A percentile compares a stretch with the other conserved stretches of the same genome.
Evolutionary conservation across 805 yeast species (phyloP).

Genomic region (Hanseniaspora mollemarum): DNA sequence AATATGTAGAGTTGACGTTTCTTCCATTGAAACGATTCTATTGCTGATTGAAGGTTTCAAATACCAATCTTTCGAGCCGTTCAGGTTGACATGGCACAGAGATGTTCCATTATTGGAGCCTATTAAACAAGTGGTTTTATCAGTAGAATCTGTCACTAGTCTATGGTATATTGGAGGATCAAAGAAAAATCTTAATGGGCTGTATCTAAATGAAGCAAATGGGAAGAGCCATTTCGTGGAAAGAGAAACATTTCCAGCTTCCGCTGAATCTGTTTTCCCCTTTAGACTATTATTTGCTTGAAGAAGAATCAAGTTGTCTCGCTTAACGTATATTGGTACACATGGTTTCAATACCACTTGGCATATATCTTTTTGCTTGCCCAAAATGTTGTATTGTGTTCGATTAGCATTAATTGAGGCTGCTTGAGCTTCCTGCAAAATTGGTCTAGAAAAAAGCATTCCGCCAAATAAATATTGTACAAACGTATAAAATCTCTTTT

Average conservation of each 20-base stretch:
- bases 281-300: conserved; percentile 1
- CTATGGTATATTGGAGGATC: conserved; percentile 13
- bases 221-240: conserved; percentile 13
- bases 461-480: too few species aligned
- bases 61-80: conserved; percentile 14
- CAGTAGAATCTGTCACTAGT: conserved; percentile 6
- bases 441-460: neutral
- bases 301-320: conserved; percentile 9
- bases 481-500: too few species aligned
- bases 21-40: conserved; percentile 13
- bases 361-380: conserved; percentile 12
- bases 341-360: conserved; percentile 13
- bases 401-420: neutral
- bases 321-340: conserved; percentile 13
- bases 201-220: conserved; percentile 4
- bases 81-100: conserved; percentile 2
- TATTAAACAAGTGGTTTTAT: conserved; percentile 11
- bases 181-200: conserved; percentile 10
- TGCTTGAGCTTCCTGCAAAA: conserved; percentile 5
- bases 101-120: conserved; percentile 10
- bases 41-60: conserved; percentile 5
- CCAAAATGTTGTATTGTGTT: conserved; percentile 12
- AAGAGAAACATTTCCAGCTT: neutral
- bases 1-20: conserved; percentile 13
- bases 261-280: neutral